Conservation (phyloP, 192 early-diverging fungal genomes). For the Umbelopsis isabellina region DNA sequence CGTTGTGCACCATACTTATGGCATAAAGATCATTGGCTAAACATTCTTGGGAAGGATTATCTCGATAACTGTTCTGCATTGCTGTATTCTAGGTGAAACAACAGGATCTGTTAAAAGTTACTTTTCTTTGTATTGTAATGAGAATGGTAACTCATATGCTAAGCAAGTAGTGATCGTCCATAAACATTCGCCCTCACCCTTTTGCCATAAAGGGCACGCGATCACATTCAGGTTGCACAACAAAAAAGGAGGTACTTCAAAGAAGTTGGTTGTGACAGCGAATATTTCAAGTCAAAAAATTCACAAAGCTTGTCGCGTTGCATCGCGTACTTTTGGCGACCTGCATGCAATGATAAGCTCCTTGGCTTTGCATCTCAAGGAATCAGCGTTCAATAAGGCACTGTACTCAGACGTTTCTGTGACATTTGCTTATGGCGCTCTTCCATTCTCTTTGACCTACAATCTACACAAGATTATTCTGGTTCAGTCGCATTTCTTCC, state of each 20-base stretch:
- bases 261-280: not conserved
- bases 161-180: too few relatives aligned
- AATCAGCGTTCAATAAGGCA: constrained; percentile 35
- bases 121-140: too few relatives aligned
- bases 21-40: too few relatives aligned
- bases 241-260: not conserved
- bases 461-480: constrained; percentile 36
- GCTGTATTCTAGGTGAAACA: too few relatives aligned
- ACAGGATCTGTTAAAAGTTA: too few relatives aligned
- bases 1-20: too few relatives aligned
- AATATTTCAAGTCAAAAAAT: not conserved
- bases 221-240: too few relatives aligned
- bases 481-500: constrained; percentile 33
- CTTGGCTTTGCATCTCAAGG: constrained; percentile 18
- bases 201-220: too few relatives aligned
- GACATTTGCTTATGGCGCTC: constrained; percentile 30
- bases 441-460: constrained; percentile 36
- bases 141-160: too few relatives aligned
- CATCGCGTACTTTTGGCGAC: not conserved
- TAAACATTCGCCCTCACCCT: too few relatives aligned
- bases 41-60: too few relatives aligned
- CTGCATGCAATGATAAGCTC: not conserved
- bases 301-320: not conserved
- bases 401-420: constrained; percentile 36
- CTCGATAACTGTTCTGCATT: too few relatives aligned